Conservation (phyloP, 108 stramenopile genomes). For the Ochromonas danica region DNA sequence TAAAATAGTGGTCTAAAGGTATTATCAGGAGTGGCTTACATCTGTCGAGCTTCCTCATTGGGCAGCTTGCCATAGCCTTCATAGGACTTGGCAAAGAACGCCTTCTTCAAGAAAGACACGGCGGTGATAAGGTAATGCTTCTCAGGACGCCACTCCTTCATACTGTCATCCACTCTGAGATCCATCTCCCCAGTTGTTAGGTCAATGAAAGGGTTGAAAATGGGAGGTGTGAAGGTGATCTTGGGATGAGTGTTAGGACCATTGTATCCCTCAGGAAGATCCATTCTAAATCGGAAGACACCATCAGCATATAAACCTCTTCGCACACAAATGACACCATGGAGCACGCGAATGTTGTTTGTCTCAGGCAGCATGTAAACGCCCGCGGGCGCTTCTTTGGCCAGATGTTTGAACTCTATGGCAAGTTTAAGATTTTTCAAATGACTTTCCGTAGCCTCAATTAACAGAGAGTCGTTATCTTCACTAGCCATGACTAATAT, state of each 20-base stretch:
- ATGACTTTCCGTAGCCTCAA: too few relatives aligned
- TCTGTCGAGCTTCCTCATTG: not conserved
- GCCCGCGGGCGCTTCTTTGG: constrained; percentile 81
- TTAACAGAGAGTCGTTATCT: too few relatives aligned
- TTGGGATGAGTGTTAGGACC: constrained; percentile 73
- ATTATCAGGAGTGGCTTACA: constrained; percentile 10
- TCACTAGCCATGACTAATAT: too few relatives aligned
- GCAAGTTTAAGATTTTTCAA: constrained; percentile 85
- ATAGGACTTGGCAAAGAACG: constrained; percentile 78
- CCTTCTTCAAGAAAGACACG: constrained; percentile 90
- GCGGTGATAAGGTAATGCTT: constrained; percentile 84
- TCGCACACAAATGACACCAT: constrained; percentile 88
- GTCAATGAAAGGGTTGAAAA: not conserved
- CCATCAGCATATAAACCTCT: constrained; percentile 81
- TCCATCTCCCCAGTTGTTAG: constrained; percentile 72
- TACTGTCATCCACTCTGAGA: constrained; percentile 43
- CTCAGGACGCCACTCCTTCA: constrained; percentile 76
- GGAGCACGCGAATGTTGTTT: constrained; percentile 71
- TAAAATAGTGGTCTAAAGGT: not conserved
- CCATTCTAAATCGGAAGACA: constrained; percentile 84
- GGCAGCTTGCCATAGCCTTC: not conserved
- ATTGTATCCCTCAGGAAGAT: constrained; percentile 78
- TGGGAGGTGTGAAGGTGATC: constrained; percentile 65
- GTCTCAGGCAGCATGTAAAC: constrained; percentile 80
- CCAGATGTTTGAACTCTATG: constrained; percentile 90